Evolutionary conservation across 306 rosid species (phyloP).

Genomic region (Lathyrus sativus): DNA sequence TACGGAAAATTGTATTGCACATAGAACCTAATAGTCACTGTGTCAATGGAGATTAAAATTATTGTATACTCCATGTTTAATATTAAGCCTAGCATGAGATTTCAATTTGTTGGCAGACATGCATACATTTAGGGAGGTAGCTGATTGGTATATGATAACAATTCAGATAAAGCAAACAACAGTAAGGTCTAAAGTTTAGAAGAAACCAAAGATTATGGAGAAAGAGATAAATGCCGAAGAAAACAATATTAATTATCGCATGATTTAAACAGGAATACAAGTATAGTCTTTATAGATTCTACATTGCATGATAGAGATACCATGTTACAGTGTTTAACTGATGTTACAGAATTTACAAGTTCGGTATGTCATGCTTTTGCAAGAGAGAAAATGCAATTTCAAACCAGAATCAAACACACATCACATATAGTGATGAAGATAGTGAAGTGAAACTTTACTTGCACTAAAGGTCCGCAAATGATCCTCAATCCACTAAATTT

Average conservation of each 20-base stretch:
- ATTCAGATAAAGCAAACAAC: conserved; percentile 13
- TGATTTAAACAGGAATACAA: background rate
- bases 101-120: background rate
- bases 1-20: conserved; percentile 5
- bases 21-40: background rate
- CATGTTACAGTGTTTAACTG: background rate
- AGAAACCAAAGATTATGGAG: conserved; percentile 1
- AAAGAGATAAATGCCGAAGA: background rate
- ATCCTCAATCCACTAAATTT: conserved; percentile 12
- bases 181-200: background rate
- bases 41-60: background rate
- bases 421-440: background rate
- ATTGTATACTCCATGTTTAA: conserved; percentile 14
- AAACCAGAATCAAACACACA: background rate
- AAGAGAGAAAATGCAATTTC: conserved; percentile 15
- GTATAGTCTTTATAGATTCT: background rate
- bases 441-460: conserved; percentile 24
- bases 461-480: conserved; percentile 4
- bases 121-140: background rate
- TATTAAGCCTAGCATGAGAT: background rate
- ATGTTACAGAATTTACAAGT: conserved; percentile 5
- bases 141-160: background rate
- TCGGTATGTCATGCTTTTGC: conserved; percentile 21
- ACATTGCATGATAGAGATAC: background rate
- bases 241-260: background rate